Evolutionary conservation across 345 rosid species (phyloP), one percentile per base, ranked within the genome.

Genomic region (Hirschfeldia incana): DNA sequence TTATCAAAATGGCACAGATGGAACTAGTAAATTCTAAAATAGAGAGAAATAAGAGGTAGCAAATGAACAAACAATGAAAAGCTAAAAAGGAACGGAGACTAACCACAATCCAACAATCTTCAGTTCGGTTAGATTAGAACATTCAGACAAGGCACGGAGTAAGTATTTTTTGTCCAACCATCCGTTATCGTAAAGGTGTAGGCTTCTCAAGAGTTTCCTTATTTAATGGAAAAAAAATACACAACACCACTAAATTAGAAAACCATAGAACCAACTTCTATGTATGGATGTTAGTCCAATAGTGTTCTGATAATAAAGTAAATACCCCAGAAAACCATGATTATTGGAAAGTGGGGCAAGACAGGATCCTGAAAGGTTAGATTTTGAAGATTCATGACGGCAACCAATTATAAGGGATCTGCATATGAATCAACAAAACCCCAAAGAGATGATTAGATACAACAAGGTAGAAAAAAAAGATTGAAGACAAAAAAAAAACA

Each of bases 71-170:
- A 5, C 6, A 29, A 15, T 6, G 11, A 2, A 72, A 69, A 49
- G 68, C 66, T 33, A 33, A 33, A 33, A 4, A 33, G 7, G 36
- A 42, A 9, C 9, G 4, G 11, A 11, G 51, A 11, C 59, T 1
- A 82, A 89, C 98, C 86, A 93, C 98, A 93, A 82, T 88, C 98
- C 92, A 84, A 87, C 90, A 49, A 93, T 87, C 83, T 88, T 92
- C 62, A 93, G 84, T 75, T 91, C 94, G 46, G 87, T 82, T 11
- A 93, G 86, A 73, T 88, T 85, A 21, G 87, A 81, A 76, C 98
- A 91, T 21, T 83, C 86, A 39, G 89, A 78, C 70, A 93, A 84
- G 53, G 87, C 94, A 75, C 17, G 42, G 60, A 80, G 77, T 39
- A 88, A 86, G 15, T 90, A 80, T 3, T 85, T 46, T 27, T 78